Base-by-base conservation (phyloP, 352 stramenopile genomes). In the Blastocystis sp. region DNA sequence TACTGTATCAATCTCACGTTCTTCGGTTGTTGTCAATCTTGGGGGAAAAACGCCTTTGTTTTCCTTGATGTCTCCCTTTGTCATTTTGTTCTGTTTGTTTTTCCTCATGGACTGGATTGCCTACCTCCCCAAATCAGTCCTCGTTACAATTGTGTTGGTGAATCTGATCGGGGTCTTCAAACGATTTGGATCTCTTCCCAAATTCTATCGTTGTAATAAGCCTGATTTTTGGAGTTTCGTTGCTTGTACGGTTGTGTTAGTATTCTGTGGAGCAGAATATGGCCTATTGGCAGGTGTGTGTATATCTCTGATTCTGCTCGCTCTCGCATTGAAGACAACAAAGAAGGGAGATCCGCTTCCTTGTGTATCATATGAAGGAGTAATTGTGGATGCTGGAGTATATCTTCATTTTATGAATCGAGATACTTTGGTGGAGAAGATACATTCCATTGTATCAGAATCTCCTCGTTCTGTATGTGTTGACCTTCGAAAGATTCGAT, bases 201-300 rank as follows among this genome's bases (percentile, higher is more conserved):
- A 21, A 19, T 16, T 69, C 59, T 69, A 43, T 21, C 59, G 59
- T 39, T 35, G 14, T 39, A 35, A 24, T 39, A 35, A 6, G 7
- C 32, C 59, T 39, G 59, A 69, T 39, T 69, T 69, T 39, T 69
- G 59, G 59, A 69, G 24, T 39, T 69, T 69, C 24, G 24, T 21
- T 19, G 12, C 24, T 9, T 69, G 59, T 43, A 69, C 59, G 2
- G 59, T 69, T 21, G 59, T 69, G 24, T n/a, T 69, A 24, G 59
- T 69, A 24, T 19, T 69, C 59, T 21, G 5, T 43, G 59, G 59
- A 35, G 59, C 59, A 29, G 59, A 69, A 24, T 35, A 35, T 21
- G 59, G 59, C 19, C 59, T 69, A 16, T n/a, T 69, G 24, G 59
- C 59, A 6, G 32, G 59, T 16, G 32, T 69, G 24, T 29, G 16